Evolutionary conservation across 768 basidiomycete genomes (phyloP), one percentile per base, ranked within the genome.

Genomic region (Suillus luteus): DNA sequence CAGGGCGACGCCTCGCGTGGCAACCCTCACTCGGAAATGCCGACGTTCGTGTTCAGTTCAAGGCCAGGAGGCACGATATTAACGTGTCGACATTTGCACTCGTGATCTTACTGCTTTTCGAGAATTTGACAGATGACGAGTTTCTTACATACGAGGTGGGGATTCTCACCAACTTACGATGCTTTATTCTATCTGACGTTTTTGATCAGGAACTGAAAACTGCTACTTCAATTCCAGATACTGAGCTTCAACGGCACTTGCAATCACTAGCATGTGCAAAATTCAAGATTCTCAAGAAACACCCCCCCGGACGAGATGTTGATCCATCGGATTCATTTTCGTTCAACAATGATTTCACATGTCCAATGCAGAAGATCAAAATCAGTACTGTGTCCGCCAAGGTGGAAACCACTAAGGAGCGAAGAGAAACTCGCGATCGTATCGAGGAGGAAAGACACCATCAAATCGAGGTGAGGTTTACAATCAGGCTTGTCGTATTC

Each of bases 211-310:
- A 98, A 66, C 92, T 99, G 69, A 86, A 88, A 74, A 74, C 83
- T 10, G 84, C 89, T 5, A 95, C 95, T 0, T 72, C 77, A 17
- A 91, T 99, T 62, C 85, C 87, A 0, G 88, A 94, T 22, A 65
- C 65, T 0, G 96, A 99, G 63, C 82, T 99, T 2, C 87, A 90
- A 71, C 90, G 97, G n/a, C 91, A 95, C 68, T 83, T 99, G 2
- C 97, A 99, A 72, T 95, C 96, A 0, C 83, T 99, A 27, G 96
- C 97, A 0, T 98, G 96, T 72, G 95, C 92, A 11, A 99, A 95
- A 74, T 95, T 83, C 80, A 95, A 95, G 70, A 81, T 99, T 35
- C 77, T 99, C 67, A 94, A 89, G 76, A 99, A 99, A 71, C 88
- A 90, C 65, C 97, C 96, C 0, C 85, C 91, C 46, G 86, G 93